phyloP scores from a whole-genome alignment of 208 protist genomes.

The Leishmania aethiopica region DNA sequence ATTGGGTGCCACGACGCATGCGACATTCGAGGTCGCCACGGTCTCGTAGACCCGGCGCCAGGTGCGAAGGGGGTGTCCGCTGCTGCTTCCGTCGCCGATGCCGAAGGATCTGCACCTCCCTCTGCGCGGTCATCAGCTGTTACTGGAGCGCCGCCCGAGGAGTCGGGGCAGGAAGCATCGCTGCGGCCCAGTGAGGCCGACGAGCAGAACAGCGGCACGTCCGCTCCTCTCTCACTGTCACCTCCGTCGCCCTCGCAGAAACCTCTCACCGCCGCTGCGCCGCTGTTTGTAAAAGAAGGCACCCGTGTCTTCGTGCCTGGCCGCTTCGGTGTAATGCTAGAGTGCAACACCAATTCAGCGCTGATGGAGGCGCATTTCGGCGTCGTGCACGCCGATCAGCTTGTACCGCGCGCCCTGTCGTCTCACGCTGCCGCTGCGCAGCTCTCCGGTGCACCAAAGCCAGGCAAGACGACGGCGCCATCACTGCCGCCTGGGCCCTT shows the following conservation, averaged over 20 bases:
- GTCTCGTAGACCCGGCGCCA: background rate
- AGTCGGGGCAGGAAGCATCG: background rate
- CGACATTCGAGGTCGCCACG: conserved; percentile 22
- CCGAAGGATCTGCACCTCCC: background rate
- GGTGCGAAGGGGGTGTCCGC: background rate
- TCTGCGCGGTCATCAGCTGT: background rate
- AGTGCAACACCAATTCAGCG: conserved; percentile 35
- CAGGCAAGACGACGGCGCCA: background rate
- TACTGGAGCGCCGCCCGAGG: background rate
- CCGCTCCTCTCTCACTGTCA: background rate
- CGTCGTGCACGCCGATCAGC: conserved; percentile 48
- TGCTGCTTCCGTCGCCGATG: background rate
- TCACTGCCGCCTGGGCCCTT: background rate
- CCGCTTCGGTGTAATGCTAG: conserved; percentile 39
- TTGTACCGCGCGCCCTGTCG: conserved; percentile 18
- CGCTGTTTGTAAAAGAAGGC: conserved; percentile 37
- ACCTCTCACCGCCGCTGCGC: background rate
- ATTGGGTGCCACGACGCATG: conserved; percentile 30
- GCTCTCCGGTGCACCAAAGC: background rate
- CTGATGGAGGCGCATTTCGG: conserved; percentile 36
- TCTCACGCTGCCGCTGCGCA: background rate
- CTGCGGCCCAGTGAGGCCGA: background rate
- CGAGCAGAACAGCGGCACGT: background rate
- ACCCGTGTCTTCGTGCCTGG: conserved; percentile 33
- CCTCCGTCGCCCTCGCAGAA: background rate